Base-by-base conservation (phyloP, 1,284 basidiomycete genomes). In the Microbotryum silenes-acaulis region DNA sequence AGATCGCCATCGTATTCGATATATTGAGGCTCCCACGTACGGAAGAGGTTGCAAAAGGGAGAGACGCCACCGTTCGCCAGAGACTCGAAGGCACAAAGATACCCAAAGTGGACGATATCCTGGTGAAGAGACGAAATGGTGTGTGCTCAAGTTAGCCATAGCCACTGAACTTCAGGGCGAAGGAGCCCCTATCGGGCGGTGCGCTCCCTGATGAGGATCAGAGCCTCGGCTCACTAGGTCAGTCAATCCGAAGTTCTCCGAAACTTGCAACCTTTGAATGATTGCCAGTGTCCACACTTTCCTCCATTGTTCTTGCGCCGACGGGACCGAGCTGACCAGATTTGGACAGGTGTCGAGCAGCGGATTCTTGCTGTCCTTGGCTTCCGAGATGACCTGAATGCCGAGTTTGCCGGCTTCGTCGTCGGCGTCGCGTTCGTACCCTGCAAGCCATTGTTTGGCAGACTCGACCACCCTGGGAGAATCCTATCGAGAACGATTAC, bases 51-150 rank as follows among this genome's bases (percentile, higher is more conserved):
- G 37, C 37, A 42, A 16, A 42, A 42, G 16, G 37, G 37, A 42
- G 37, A 42, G 16, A 16, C 3, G 37, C 14, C 37, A 16, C 16
- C 16, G 37, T 12, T 42, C 37, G 37, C 37, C 12, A 42, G 10
- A 12, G 37, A 42, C 33, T 75, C 86, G 73, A 89, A 91, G 0
- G 87, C 80, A 73, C 91, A 92, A 51, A 92, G 78, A 4, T 82
- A 80, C 70, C 88, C 83, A 44, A 92, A 74, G 65, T 78, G 81
- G 55, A 81, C 77, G 0, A 83, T 77, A 69, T 93, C 87, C 2
- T 71, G 65, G 37, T 79, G 72, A 0, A 51, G 76, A 81, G 58
- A 88, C 82, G 1, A 92, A 79, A 6, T 31, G 0, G 89, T 91
- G 88, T 82, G 72, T 91, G 91, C 29, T 76, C 75, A 77, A 81